These are phyloP conservation scores for Halophytophthora batemanensis DNA, from an alignment of 352 stramenopile species.

Conservation along the genomic window DNA sequence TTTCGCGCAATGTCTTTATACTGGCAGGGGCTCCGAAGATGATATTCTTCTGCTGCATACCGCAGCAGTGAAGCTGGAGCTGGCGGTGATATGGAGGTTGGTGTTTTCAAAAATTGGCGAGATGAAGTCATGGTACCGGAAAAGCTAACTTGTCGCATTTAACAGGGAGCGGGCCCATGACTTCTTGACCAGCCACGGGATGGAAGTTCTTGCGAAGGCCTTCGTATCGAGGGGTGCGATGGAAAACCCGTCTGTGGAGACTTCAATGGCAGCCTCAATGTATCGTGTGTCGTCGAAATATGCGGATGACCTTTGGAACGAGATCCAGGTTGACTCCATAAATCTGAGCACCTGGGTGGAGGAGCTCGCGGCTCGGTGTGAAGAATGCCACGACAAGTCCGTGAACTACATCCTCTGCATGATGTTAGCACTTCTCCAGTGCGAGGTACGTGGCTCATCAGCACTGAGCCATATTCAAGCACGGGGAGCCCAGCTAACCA, in stretches of 20 bases:
- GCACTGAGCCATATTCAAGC: too few species aligned
- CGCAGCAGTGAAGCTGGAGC: constrained; percentile 17
- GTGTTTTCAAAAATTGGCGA: background rate
- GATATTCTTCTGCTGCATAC: constrained; percentile 8
- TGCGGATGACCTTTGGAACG: constrained; percentile 18
- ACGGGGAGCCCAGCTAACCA: too few species aligned
- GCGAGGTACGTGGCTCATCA: constrained; percentile 10
- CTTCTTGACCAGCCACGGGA: constrained; percentile 11
- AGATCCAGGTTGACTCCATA: constrained; percentile 9
- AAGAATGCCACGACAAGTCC: constrained; percentile 11
- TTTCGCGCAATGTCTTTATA: background rate
- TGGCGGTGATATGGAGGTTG: constrained; percentile 28
- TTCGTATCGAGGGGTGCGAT: constrained; percentile 3
- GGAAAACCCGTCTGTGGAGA: constrained; percentile 7
- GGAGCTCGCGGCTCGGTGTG: constrained; percentile 6
- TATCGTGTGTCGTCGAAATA: constrained; percentile 18
- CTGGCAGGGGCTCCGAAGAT: constrained; percentile 5
- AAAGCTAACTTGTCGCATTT: background rate
- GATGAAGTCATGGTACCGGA: background rate
- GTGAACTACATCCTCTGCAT: constrained; percentile 18
- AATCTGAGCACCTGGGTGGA: constrained; percentile 13
- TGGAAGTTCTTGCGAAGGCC: constrained; percentile 9
- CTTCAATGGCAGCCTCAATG: constrained; percentile 10
- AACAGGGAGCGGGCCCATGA: constrained; percentile 12
- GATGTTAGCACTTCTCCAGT: constrained; percentile 10